Evolutionary conservation across 2,329 filamentous ascomycete genomes (phyloP).

Genomic region (Cladophialophora exuberans): DNA sequence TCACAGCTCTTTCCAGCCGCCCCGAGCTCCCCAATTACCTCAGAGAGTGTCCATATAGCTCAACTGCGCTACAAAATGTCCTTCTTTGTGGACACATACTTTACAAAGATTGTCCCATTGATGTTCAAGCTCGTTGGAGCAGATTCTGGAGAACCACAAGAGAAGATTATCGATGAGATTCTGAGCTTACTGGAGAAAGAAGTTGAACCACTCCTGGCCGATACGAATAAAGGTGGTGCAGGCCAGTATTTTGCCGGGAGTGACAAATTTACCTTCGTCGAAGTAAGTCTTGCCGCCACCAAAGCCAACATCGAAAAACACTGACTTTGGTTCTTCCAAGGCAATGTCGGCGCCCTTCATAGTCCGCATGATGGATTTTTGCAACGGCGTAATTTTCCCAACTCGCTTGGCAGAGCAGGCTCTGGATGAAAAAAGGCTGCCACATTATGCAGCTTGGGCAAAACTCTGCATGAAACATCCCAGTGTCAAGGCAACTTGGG

Average conservation of each 20-base stretch:
- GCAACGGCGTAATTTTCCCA: constrained; percentile 54
- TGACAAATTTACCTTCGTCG: constrained; percentile 69
- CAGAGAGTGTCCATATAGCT: constrained; percentile 57
- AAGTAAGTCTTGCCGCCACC: constrained; percentile 56
- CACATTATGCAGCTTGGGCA: constrained; percentile 71
- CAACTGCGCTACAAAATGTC: constrained; percentile 67
- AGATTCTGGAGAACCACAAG: constrained; percentile 54
- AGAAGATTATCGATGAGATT: constrained; percentile 54
- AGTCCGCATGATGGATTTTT: constrained; percentile 57
- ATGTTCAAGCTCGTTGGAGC: constrained; percentile 54
- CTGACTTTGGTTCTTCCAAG: constrained; percentile 41
- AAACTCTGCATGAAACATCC: constrained; percentile 62
- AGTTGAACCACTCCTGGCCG: constrained; percentile 68
- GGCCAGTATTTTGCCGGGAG: constrained; percentile 67
- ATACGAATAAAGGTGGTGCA: not conserved
- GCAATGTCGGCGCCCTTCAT: constrained; percentile 69
- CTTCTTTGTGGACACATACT: constrained; percentile 74
- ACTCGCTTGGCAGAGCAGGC: constrained; percentile 47
- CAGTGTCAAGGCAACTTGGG: constrained; percentile 67
- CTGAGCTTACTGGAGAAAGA: constrained; percentile 66
- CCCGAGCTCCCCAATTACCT: not conserved
- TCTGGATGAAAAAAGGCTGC: constrained; percentile 47
- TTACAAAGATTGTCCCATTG: constrained; percentile 60
- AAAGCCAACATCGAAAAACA: not conserved
- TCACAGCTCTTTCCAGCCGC: constrained; percentile 59